These are phyloP conservation scores for Tetrahymena malaccensis DNA, from an alignment of 73 alveolate species.

Conservation along the genomic window DNA sequence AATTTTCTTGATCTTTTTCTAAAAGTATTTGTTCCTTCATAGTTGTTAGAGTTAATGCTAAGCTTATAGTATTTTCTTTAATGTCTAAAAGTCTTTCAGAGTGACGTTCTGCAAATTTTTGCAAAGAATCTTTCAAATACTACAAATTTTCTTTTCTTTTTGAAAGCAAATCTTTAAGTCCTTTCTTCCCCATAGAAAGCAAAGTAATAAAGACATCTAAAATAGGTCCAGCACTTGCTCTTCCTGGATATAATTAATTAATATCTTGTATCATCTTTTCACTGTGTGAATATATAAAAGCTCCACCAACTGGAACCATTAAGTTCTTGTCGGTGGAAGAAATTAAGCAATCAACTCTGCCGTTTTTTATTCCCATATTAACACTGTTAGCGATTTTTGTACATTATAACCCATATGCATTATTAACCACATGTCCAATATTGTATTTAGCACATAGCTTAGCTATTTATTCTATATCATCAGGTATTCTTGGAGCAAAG, in stretches of 20 bases:
- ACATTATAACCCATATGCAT: constrained; percentile 94
- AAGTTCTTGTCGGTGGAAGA: constrained; percentile 97
- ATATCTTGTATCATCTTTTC: constrained; percentile 74
- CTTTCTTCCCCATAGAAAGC: constrained; percentile 85
- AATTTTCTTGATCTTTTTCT: background rate
- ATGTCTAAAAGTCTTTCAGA: constrained; percentile 77
- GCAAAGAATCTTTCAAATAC: constrained; percentile 54
- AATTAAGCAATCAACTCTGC: constrained; percentile 78
- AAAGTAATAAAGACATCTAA: constrained; percentile 93
- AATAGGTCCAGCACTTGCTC: constrained; percentile 94
- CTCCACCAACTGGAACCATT: constrained; percentile 99
- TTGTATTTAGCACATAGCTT: constrained; percentile 60
- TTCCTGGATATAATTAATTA: constrained; percentile 84
- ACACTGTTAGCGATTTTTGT: constrained; percentile 57
- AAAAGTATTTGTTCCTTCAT: background rate
- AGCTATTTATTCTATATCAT: constrained; percentile 73
- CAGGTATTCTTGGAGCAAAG: constrained; percentile 97
- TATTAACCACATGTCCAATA: constrained; percentile 83
- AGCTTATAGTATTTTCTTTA: constrained; percentile 61
- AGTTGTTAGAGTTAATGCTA: constrained; percentile 47
- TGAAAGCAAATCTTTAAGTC: constrained; percentile 46
- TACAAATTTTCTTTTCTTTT: constrained; percentile 79
- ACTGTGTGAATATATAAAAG: constrained; percentile 77
- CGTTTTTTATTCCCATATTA: constrained; percentile 51
- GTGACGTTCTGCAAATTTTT: constrained; percentile 45